phyloP scores from a whole-genome alignment of 176 grass and related monocot genomes.

The Elymus sibiricus region DNA sequence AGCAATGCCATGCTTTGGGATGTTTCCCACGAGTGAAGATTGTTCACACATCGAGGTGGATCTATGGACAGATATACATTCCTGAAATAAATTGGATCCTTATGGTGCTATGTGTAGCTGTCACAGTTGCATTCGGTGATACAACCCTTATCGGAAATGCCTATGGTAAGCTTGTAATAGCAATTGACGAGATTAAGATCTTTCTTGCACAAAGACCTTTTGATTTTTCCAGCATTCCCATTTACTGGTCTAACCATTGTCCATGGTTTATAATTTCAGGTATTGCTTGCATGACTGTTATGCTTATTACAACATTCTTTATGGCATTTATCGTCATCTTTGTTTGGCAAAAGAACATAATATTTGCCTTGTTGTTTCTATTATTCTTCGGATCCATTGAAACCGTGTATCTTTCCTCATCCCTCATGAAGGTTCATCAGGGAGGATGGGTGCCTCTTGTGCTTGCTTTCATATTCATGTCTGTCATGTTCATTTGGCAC shows the following conservation, averaged over 20 bases:
- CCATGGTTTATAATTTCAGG: slow-evolving; percentile 59
- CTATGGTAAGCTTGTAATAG: slow-evolving; percentile 54
- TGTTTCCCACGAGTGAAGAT: slow-evolving; percentile 97
- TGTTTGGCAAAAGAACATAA: slow-evolving; percentile 81
- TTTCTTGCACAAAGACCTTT: slow-evolving; percentile 12
- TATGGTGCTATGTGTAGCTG: slow-evolving; percentile 84
- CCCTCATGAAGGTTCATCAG: slow-evolving; percentile 89
- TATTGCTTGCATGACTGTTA: slow-evolving; percentile 93
- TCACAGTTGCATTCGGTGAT: slow-evolving; percentile 82
- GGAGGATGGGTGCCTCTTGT: slow-evolving; percentile 92
- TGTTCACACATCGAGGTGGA: slow-evolving; percentile 96
- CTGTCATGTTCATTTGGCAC: slow-evolving; percentile 96
- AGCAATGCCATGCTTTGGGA: slow-evolving; percentile 93
- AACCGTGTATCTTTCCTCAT: slow-evolving; percentile 76
- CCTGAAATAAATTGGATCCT: slow-evolving; percentile 99
- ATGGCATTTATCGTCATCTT: slow-evolving; percentile 82
- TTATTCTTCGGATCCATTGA: slow-evolving; percentile 91
- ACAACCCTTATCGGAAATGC: slow-evolving; percentile 91
- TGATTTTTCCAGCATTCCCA: slow-evolving; percentile 4
- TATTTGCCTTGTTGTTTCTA: slow-evolving; percentile 64
- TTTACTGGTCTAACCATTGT: slow-evolving; percentile 27
- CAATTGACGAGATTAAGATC: background rate
- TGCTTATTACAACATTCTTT: slow-evolving; percentile 89
- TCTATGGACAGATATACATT: slow-evolving; percentile 96
- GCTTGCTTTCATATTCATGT: slow-evolving; percentile 81